A percentile compares a stretch with the other conserved stretches of the same genome.
These are phyloP conservation scores for Rhododendron griersonianum DNA, from an alignment of 148 eudicot species.

Conservation along the genomic window DNA sequence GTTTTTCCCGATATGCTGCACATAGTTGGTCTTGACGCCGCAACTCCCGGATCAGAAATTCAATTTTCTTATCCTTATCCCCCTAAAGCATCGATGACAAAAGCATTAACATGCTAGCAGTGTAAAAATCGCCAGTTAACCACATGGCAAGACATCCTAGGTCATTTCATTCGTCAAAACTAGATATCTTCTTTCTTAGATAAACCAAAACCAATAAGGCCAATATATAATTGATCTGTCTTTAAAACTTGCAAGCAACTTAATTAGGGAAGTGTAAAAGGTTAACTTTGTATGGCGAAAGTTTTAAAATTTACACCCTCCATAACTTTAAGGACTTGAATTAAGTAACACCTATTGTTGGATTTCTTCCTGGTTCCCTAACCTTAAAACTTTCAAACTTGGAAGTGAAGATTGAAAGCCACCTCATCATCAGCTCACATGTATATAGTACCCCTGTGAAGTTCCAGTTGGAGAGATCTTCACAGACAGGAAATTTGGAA, in stretches of 20 bases:
- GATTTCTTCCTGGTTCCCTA: background rate
- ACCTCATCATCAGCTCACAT: background rate
- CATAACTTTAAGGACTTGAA: background rate
- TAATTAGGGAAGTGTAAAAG: background rate
- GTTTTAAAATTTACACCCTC: background rate
- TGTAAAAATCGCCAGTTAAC: background rate
- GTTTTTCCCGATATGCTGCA: constrained; percentile 27
- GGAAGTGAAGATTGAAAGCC: background rate
- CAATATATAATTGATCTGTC: background rate
- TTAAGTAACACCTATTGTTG: background rate
- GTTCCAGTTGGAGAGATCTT: background rate
- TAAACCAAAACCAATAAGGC: background rate
- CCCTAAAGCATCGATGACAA: constrained; percentile 23
- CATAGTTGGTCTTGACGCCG: constrained; percentile 44
- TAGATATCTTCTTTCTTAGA: background rate
- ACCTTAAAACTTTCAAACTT: background rate
- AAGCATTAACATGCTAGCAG: background rate
- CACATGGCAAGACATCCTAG: background rate
- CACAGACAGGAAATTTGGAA: background rate
- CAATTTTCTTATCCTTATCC: constrained; percentile 48
- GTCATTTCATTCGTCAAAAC: background rate
- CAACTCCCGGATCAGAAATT: constrained; percentile 43
- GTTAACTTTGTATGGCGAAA: background rate
- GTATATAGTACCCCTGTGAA: background rate
- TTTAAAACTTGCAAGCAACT: background rate